phyloP scores from a whole-genome alignment of 148 eudicot species.

The Bassia scoparia region DNA sequence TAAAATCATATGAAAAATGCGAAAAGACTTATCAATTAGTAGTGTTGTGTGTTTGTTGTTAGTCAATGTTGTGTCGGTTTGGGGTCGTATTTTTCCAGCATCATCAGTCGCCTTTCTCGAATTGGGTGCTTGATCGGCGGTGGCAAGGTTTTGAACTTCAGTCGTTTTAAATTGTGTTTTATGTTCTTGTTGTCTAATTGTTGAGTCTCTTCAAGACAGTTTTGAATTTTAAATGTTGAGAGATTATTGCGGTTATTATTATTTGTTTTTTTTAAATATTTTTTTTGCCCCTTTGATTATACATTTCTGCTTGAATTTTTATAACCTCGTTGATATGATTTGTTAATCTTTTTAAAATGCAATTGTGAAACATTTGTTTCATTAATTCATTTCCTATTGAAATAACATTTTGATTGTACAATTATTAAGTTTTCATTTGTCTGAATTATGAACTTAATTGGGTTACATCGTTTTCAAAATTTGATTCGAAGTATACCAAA shows the following conservation, averaged over 20 bases:
- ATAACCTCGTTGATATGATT: too few species aligned
- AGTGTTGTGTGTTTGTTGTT: constrained; percentile 1
- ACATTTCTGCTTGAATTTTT: too few species aligned
- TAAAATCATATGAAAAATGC: background rate
- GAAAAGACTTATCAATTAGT: background rate
- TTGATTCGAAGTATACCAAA: too few species aligned
- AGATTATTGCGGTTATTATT: background rate
- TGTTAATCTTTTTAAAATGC: too few species aligned
- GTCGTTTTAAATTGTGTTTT: background rate
- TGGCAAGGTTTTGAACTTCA: constrained; percentile 11
- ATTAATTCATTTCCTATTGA: too few species aligned
- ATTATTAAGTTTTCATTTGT: too few species aligned
- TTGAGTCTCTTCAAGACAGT: background rate
- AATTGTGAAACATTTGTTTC: too few species aligned
- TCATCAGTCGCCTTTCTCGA: constrained; percentile 17
- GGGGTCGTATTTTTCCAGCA: background rate
- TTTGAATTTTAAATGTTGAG: background rate
- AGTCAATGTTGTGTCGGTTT: background rate
- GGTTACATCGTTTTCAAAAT: too few species aligned
- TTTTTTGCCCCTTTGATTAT: background rate
- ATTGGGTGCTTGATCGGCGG: constrained; percentile 37
- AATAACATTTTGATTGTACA: too few species aligned
- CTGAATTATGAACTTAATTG: too few species aligned
- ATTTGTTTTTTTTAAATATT: background rate
- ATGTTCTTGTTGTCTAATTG: background rate